Evolutionary conservation across 768 basidiomycete genomes (phyloP).

Genomic region (Phlebiopsis flavidoalba): DNA sequence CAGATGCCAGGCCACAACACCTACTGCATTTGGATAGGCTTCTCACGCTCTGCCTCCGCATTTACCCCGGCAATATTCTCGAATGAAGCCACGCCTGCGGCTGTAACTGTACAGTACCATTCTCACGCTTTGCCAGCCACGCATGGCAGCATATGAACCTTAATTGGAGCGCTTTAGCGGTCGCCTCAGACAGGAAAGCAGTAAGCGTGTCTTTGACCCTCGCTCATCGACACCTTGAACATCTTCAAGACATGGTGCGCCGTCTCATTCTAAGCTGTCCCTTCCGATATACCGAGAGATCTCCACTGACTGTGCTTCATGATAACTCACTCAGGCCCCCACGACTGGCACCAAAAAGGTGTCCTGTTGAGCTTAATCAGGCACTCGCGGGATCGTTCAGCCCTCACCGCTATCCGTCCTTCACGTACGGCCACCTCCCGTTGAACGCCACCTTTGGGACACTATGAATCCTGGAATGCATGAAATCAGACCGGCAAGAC

Average conservation of each 20-base stretch:
- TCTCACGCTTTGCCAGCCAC: constrained; percentile 7
- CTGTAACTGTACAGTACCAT: constrained; percentile 5
- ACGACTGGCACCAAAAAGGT: constrained; percentile 53
- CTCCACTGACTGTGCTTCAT: constrained; percentile 2
- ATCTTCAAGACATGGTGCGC: constrained; percentile 69
- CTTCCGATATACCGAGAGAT: not conserved
- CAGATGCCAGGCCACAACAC: not conserved
- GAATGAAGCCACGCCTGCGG: not conserved
- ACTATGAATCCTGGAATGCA: not conserved
- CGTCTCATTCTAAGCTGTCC: constrained; percentile 1
- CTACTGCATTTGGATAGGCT: not conserved
- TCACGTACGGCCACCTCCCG: not conserved
- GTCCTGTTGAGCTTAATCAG: constrained; percentile 11
- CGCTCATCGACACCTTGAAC: constrained; percentile 53
- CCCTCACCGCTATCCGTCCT: not conserved
- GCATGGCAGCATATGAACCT: constrained; percentile 17
- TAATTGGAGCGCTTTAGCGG: constrained; percentile 27
- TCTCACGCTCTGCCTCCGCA: not conserved
- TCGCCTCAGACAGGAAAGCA: constrained; percentile 20
- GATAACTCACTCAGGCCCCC: constrained; percentile 37
- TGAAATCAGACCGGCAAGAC: constrained; percentile 65
- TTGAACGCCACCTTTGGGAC: not conserved
- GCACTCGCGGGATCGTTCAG: constrained; percentile 1
- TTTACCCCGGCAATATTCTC: not conserved
- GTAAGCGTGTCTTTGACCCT: constrained; percentile 32